Conservation (phyloP, 2,329 filamentous ascomycete species). For the Thielaviopsis ethacetica region DNA sequence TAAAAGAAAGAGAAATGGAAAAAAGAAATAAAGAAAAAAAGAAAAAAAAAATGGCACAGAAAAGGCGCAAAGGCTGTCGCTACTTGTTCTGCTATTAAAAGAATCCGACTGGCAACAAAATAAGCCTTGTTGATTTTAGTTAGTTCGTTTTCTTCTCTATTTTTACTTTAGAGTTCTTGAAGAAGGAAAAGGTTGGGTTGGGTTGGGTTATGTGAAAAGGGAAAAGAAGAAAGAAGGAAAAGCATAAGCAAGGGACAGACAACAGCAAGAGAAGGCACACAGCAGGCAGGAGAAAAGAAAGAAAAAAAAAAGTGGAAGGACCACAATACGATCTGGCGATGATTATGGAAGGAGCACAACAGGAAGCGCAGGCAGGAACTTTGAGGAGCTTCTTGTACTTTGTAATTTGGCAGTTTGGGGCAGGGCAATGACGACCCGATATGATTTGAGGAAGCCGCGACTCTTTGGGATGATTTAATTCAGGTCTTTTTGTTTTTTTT, state of each 20-base stretch:
- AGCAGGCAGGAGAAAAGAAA: background rate
- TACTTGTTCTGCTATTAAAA: background rate
- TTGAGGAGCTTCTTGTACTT: background rate
- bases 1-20: background rate
- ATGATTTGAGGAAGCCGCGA: too few relatives aligned
- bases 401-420: background rate
- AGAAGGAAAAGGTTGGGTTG: too few relatives aligned
- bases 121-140: too few relatives aligned
- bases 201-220: too few relatives aligned
- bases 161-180: too few relatives aligned
- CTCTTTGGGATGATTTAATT: background rate
- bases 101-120: background rate
- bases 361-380: background rate
- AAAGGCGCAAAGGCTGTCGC: background rate
- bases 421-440: background rate
- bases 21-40: background rate
- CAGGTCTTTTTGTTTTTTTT: background rate
- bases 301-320: background rate
- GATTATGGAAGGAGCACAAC: background rate
- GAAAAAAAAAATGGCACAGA: background rate
- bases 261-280: background rate
- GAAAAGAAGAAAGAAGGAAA: background rate
- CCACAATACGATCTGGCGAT: too few relatives aligned
- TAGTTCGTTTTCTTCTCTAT: too few relatives aligned
- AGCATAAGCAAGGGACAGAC: too few relatives aligned